A percentile compares a stretch with the other conserved stretches of the same genome.
Evolutionary conservation across 805 yeast genomes (phyloP).

Genomic region (Cyberlindnera amylophila): DNA sequence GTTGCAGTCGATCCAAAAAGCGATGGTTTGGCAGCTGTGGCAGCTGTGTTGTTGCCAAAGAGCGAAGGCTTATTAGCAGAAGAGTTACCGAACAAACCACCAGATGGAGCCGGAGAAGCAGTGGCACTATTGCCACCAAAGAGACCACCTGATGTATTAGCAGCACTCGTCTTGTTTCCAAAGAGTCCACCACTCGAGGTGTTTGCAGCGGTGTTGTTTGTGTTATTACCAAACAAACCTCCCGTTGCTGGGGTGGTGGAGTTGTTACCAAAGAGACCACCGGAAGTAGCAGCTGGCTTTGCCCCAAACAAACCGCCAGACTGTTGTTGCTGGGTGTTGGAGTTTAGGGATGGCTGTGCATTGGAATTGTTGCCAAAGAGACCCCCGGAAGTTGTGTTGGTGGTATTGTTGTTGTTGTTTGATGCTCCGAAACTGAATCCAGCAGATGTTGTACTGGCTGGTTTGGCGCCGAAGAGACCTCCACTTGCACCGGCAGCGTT

Average conservation of each 20-base stretch:
- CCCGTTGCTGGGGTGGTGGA: conserved; percentile 9
- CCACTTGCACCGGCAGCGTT: conserved; percentile 2
- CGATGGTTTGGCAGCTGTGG: conserved; percentile 7
- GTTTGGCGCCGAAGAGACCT: conserved; percentile 14
- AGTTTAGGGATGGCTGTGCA: neutral
- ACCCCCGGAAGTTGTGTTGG: conserved; percentile 4
- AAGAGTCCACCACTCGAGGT: conserved; percentile 17
- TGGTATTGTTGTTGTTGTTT: conserved; percentile 6
- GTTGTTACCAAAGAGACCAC: conserved; percentile 16
- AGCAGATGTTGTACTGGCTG: conserved; percentile 2
- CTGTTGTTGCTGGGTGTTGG: conserved; percentile 1
- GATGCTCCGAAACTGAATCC: conserved; percentile 12
- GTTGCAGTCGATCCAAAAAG: conserved; percentile 19
- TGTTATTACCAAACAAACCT: conserved; percentile 16
- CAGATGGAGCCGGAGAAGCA: conserved; percentile 2
- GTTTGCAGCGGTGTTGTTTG: conserved; percentile 2
- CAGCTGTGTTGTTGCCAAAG: conserved; percentile 22
- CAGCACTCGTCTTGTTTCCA: conserved; percentile 12
- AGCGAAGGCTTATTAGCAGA: neutral
- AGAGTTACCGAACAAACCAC: conserved; percentile 16
- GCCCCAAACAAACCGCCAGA: neutral
- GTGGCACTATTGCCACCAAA: conserved; percentile 7
- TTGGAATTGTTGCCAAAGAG: conserved; percentile 6
- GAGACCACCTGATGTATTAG: conserved; percentile 5
- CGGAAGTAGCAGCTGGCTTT: conserved; percentile 2